Evolutionary conservation across 495 filamentous ascomycete species (phyloP), one percentile per base, ranked within the genome.

Genomic region (Elaphomyces granulatus): DNA sequence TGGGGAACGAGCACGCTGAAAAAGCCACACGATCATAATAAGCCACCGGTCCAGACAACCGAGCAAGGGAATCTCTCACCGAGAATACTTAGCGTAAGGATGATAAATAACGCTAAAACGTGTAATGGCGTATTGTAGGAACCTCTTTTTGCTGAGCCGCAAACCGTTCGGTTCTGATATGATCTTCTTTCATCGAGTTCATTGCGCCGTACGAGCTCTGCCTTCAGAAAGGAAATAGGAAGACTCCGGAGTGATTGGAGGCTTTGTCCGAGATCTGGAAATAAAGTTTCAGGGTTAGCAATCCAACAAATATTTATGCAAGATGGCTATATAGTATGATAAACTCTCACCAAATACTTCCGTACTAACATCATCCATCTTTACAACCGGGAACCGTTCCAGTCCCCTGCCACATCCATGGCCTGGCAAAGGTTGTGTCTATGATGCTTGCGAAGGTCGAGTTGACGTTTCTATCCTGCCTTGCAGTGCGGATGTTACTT

Each of bases 51-150:
- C 12, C 6, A 21, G 15, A 32, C 14, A 10, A 14, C 26, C 12
- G 7, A 23, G 8, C 15, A 10, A 39, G 17, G 36, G 10, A 36
- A 9, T 8, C 26, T 52, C 63, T 43, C 69, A 87, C 83, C 75
- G 21, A 79, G 45, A n/a, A 76, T 80, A 57, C 82, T 87, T 20
- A 87, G 53, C 1, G 63, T 54, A 15, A 90, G 61, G 26, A 90
- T 82, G 32, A 90, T 57, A 51, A 87, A 69, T 19, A 90, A 61
- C n/a, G 82, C 83, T 53, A 78, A 72, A 32, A 87, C 77, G 55
- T 87, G 83, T 16, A 80, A 52, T 0, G 74, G 57, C 2, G 72
- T 80, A 45, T 83, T 75, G 52, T 83, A 85, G 20, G 55, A 56
- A 37, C 76, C 78, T 14, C 50, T 50, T 26, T 71, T 56, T 8